Evolutionary conservation across 352 stramenopile species (phyloP).

Genomic region (Phytophthora litchii): DNA sequence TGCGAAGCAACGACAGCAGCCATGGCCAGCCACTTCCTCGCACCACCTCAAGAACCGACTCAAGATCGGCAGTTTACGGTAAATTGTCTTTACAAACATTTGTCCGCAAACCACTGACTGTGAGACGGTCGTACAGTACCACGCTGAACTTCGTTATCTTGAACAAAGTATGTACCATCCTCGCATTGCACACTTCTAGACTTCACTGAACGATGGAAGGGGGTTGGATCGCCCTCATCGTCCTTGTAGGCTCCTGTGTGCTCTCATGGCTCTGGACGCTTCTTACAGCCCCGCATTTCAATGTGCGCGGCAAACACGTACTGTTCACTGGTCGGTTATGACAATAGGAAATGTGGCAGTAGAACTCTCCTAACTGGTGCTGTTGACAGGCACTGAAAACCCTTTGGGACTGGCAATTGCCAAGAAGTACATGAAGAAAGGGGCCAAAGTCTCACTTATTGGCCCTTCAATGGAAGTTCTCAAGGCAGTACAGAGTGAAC

Average conservation of each 20-base stretch:
- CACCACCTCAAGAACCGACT: neutral
- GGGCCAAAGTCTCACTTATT: conserved; percentile 62
- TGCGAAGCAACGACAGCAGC: neutral
- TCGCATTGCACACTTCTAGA: neutral
- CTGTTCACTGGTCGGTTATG: conserved; percentile 46
- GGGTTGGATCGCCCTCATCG: conserved; percentile 47
- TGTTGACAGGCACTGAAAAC: conserved; percentile 38
- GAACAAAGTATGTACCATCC: conserved; percentile 3
- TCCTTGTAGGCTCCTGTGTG: conserved; percentile 42
- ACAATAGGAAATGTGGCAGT: neutral
- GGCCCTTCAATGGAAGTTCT: conserved; percentile 44
- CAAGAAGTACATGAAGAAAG: conserved; percentile 57
- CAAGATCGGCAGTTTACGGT: conserved; percentile 17
- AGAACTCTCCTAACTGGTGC: conserved; percentile 9
- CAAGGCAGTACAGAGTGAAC: conserved; percentile 37
- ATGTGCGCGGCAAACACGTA: conserved; percentile 59
- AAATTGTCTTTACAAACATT: conserved; percentile 5
- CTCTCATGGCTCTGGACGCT: conserved; percentile 57
- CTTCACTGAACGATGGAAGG: conserved; percentile 22
- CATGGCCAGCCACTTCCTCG: neutral
- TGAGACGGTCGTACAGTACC: conserved; percentile 10
- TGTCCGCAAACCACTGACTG: conserved; percentile 2
- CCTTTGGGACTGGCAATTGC: conserved; percentile 63
- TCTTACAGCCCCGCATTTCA: conserved; percentile 51
- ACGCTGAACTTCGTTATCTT: conserved; percentile 13